Percentiles rank a stretch among this genome's conserved stretches.
These are phyloP conservation scores for Metschnikowia sp. DNA, from an alignment of 805 yeast species.

Conservation along the genomic window DNA sequence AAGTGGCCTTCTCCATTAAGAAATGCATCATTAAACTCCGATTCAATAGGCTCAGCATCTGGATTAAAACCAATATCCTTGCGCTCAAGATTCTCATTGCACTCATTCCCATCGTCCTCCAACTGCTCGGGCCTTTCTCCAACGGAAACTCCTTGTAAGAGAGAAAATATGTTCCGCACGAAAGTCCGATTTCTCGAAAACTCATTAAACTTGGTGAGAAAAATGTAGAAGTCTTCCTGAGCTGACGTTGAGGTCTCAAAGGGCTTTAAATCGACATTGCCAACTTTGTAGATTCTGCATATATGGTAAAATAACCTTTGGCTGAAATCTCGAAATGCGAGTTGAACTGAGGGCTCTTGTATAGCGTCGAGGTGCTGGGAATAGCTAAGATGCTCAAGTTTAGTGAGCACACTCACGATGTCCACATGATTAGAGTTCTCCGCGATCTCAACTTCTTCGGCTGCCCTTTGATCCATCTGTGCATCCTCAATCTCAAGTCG, in stretches of 20 bases:
- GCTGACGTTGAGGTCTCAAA: conserved; percentile 7
- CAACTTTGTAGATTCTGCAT: conserved; percentile 8
- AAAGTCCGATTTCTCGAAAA: conserved; percentile 29
- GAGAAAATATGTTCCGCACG: conserved; percentile 28
- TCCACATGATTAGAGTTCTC: background rate
- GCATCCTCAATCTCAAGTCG: background rate
- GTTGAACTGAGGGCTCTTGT: conserved; percentile 8
- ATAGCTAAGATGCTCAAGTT: conserved; percentile 6
- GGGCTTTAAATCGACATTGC: conserved; percentile 1
- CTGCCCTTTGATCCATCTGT: background rate
- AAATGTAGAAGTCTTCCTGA: conserved; percentile 22
- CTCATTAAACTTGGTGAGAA: conserved; percentile 29
- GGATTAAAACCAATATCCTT: background rate
- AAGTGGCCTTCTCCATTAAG: conserved; percentile 26
- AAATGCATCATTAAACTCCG: conserved; percentile 31
- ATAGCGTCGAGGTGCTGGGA: conserved; percentile 1
- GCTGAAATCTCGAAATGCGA: conserved; percentile 9
- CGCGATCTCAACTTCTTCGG: background rate
- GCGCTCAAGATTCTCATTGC: conserved; percentile 2
- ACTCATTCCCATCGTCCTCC: conserved; percentile 3
- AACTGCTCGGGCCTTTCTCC: conserved; percentile 7
- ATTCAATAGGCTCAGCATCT: conserved; percentile 14
- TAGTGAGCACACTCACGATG: conserved; percentile 4
- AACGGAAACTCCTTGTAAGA: conserved; percentile 14
- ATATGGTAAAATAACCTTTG: conserved; percentile 11